Evolutionary conservation across 73 alveolate species (phyloP), one percentile per base, ranked within the genome.

Genomic region (Blepharisma japonicum): DNA sequence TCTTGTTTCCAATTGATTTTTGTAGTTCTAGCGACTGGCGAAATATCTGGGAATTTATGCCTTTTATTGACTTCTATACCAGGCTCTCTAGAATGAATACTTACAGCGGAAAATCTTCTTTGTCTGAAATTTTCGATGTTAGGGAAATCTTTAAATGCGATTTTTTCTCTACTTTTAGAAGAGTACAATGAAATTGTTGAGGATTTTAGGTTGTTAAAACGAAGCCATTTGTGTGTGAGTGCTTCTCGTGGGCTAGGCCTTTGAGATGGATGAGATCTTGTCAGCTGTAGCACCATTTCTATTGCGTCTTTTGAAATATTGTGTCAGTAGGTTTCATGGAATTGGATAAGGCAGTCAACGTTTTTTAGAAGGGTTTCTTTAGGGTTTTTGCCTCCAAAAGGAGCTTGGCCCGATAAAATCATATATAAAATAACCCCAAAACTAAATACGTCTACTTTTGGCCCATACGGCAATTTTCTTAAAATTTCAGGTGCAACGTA

Each of bases 401-500:
- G 68, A 53, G 68, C 18, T 53, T 20, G 18, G 23, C 68, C 68
- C 3, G 68, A 53, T 20, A 53, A 3, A n/a, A 53, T 53, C 23
- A 53, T 53, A 53, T 53, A 53, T 20, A 20, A n/a, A n/a, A 53
- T 53, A n/a, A 53, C 3, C 18, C 68, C 68, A 3, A 53, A 14
- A 20, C 32, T n/a, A 53, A 53, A 53, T 53, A 53, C 23, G 23
- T 53, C 68, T 20, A 53, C 68, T 53, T 14, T 20, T 2, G 68
- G 18, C 23, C 32, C 18, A 53, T 53, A 53, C 0, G 18, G 32
- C 68, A n/a, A 3, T n/a, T 85, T 80, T 67, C 47, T 56, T 4
- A 85, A 79, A 38, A 85, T 76, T 80, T 85, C 92, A 25, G 92
- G 92, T 0, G 92, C 89, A 4, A 86, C 61, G 72, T 80, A 86